Evolutionary conservation across 148 eudicot genomes (phyloP).

Genomic region (Beta vulgaris): DNA sequence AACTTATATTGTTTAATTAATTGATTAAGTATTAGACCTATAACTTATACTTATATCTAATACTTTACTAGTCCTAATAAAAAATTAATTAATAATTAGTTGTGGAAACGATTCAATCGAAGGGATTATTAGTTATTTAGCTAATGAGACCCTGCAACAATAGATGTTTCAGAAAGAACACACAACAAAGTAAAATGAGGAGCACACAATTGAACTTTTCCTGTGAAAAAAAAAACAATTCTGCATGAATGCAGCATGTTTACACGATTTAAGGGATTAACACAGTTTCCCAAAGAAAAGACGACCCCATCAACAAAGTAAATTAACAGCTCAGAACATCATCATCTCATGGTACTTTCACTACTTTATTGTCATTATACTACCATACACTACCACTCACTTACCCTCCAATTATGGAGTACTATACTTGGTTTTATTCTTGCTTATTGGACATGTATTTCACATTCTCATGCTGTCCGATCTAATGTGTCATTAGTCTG

Average conservation of each 20-base stretch:
- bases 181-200: conserved; percentile 21
- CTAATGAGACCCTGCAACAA: conserved; percentile 21
- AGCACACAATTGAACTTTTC: conserved; percentile 17
- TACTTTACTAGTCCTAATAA: too few relatives aligned
- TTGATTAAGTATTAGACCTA: too few relatives aligned
- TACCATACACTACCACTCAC: neutral
- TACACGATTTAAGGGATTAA: conserved; percentile 22
- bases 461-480: neutral
- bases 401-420: neutral
- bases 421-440: too few relatives aligned
- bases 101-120: neutral
- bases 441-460: neutral
- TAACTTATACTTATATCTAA: too few relatives aligned
- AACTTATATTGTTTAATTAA: too few relatives aligned
- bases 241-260: conserved; percentile 23
- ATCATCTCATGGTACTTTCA: conserved; percentile 24
- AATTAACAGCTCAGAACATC: conserved; percentile 28
- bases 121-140: conserved; percentile 5
- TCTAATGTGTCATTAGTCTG: conserved; percentile 18
- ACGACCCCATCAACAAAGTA: conserved; percentile 22
- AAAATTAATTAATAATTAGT: neutral
- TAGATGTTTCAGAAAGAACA: conserved; percentile 20
- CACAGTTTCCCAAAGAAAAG: conserved; percentile 24
- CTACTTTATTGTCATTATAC: conserved; percentile 7
- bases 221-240: too few relatives aligned